Evolutionary conservation across 192 early-diverging fungal species (phyloP).

Genomic region (Chytriomyces hyalinus): DNA sequence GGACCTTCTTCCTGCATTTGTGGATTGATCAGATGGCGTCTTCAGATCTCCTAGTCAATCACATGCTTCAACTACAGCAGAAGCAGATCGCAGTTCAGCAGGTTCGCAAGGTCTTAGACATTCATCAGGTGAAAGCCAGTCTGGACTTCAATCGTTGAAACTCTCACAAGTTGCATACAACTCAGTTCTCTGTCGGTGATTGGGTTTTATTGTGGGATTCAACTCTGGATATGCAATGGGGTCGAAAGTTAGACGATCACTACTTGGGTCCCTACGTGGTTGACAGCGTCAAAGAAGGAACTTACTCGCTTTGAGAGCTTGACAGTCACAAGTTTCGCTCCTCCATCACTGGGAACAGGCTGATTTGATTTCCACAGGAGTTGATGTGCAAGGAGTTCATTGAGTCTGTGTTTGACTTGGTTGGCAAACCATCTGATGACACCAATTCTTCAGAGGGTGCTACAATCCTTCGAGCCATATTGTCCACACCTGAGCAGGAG

Average conservation of each 20-base stretch:
- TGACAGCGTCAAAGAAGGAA: too few relatives aligned
- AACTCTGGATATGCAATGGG: not conserved
- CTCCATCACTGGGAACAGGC: too few relatives aligned
- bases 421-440: too few relatives aligned
- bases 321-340: too few relatives aligned
- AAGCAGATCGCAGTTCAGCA: not conserved
- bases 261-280: not conserved
- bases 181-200: not conserved
- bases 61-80: not conserved
- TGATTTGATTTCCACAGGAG: too few relatives aligned
- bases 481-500: too few relatives aligned
- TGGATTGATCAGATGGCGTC: not conserved
- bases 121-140: too few relatives aligned
- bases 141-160: not conserved
- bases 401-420: too few relatives aligned
- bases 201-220: constrained; percentile 3
- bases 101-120: not conserved
- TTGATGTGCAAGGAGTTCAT: too few relatives aligned
- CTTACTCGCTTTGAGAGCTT: not conserved
- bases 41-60: not conserved
- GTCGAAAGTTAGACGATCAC: not conserved
- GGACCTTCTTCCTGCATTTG: not conserved
- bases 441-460: too few relatives aligned
- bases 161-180: not conserved
- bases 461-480: too few relatives aligned